Evolutionary conservation across 768 basidiomycete species (phyloP), one percentile per base, ranked within the genome.

Genomic region (Cystobasidium tubakii): DNA sequence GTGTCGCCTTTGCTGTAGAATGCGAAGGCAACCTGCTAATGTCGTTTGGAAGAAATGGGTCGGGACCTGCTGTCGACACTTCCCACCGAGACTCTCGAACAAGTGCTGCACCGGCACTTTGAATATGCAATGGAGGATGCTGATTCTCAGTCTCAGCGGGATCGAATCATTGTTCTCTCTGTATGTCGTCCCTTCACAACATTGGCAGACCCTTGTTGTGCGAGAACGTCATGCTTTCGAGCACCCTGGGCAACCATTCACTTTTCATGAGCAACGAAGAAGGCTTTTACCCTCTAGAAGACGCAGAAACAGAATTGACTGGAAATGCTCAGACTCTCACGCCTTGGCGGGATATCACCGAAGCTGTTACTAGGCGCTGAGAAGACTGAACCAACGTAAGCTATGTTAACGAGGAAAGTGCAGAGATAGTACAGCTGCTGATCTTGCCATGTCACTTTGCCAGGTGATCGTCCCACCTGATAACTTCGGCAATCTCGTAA

Each of bases 71-170:
- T 97, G 42, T 85, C 86, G 21, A 89, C 89, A 86, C 87, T 93
- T 55, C 82, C 96, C 66, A 86, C 89, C 77, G 89, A 90, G 76
- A 83, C 96, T 66, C 95, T 96, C 82, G 82, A 82, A 39, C 85
- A 86, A 39, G 42, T 62, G 13, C 57, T 72, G 6, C 54, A 27
- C 4, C 21, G 21, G 23, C 27, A 31, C 66, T 29, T 67, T 50
- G 9, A 50, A 21, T 50, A 50, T 50, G 46, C 46, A 50, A 50
- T 50, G 46, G 46, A 50, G 21, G n/a, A n/a, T n/a, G 46, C 12
- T 21, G 21, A 19, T 50, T 6, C 46, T 50, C 46, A 29, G n/a
- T 36, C 63, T 7, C 13, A 42, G 34, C 63, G 34, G 19, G 63
- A 43, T 43, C 42, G 33, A 27, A 17, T 33, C 12, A 3, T 42